Percentiles rank a stretch among this genome's conserved stretches.
phyloP scores from a whole-genome alignment of 1,284 basidiomycete species.

The Apiotrichum siamense region DNA sequence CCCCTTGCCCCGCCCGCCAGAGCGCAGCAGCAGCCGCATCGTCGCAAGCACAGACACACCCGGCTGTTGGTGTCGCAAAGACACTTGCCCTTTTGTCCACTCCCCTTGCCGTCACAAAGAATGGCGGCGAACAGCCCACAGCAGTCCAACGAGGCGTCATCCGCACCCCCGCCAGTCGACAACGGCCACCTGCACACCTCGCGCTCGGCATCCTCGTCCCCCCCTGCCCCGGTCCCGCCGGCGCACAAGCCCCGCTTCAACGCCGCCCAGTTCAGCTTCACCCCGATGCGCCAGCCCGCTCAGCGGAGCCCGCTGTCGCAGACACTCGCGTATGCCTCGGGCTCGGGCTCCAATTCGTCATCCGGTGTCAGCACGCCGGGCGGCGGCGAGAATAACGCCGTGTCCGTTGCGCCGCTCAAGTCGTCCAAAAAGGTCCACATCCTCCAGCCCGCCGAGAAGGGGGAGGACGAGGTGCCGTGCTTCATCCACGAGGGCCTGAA shows the following conservation, averaged over 20 bases:
- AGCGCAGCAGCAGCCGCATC: too few relatives aligned
- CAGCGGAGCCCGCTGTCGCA: slow-evolving; percentile 33
- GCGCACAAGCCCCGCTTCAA: slow-evolving; percentile 1
- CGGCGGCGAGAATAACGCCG: neutral
- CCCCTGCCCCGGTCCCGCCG: too few relatives aligned
- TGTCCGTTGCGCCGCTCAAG: neutral
- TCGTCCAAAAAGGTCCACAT: slow-evolving; percentile 15
- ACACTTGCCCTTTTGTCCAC: too few relatives aligned
- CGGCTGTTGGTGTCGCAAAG: too few relatives aligned
- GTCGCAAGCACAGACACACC: neutral
- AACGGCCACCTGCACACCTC: too few relatives aligned
- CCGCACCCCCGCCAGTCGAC: too few relatives aligned
- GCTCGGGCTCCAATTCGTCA: neutral
- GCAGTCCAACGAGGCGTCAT: too few relatives aligned
- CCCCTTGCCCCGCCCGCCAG: too few relatives aligned
- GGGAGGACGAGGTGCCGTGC: slow-evolving; percentile 31
- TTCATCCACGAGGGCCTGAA: slow-evolving; percentile 50
- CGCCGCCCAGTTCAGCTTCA: slow-evolving; percentile 13
- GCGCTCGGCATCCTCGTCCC: too few relatives aligned
- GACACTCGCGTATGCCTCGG: neutral
- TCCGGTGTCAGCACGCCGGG: neutral
- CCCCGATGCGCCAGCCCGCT: slow-evolving; percentile 26
- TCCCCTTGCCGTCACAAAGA: too few relatives aligned
- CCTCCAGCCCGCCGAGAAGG: slow-evolving; percentile 6
- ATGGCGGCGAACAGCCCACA: too few relatives aligned